Base-by-base conservation (phyloP, 192 early-diverging fungal genomes). In the Backusella psychrophila region DNA sequence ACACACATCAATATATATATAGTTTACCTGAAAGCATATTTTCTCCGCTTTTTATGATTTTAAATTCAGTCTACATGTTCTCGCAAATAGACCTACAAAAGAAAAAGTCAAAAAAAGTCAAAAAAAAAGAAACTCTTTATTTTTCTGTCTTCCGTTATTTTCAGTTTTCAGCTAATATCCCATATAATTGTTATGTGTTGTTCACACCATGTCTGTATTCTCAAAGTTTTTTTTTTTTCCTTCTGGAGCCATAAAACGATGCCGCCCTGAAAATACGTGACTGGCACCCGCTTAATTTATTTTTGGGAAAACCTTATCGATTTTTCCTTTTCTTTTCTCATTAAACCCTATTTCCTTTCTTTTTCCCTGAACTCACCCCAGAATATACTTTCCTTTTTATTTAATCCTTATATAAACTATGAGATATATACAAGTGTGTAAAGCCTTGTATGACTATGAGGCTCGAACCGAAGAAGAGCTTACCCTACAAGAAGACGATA, bases 381-480 rank as follows among this genome's bases (percentile, higher is more conserved):
- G 46, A n/a, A 63, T 29, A 63, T 63, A 63, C 56, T 29, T 63
- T 63, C 56, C 56, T 63, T 63, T 53, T 63, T 63, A 11, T 29
- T 63, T 63, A 12, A 29, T 0, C 15, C 4, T 44, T 63, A 63
- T 53, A 53, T 63, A 63, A 63, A 11, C 56, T 63, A 83, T 89
- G 74, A 85, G 76, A 56, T 85, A 83, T 70, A 59, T 87, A 15
- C 81, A 87, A 79, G 88, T 93, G 72, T 89, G 87, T 41, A 86
- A 90, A 77, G 94, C 97, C 29, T 85, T 98, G 63, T 99, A 99
- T 79, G 92, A 94, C 75, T 99, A 98, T 83, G 88, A 89, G 31
- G 92, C 97, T 46, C 85, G 87, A 39, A 93, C 89, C 71, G 90
- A 89, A 41, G 97, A 97, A 74, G 96, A 98, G 84, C 84, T 99